phyloP scores from a whole-genome alignment of 2,329 filamentous ascomycete genomes.

The Ceratocystis alfenasii region DNA sequence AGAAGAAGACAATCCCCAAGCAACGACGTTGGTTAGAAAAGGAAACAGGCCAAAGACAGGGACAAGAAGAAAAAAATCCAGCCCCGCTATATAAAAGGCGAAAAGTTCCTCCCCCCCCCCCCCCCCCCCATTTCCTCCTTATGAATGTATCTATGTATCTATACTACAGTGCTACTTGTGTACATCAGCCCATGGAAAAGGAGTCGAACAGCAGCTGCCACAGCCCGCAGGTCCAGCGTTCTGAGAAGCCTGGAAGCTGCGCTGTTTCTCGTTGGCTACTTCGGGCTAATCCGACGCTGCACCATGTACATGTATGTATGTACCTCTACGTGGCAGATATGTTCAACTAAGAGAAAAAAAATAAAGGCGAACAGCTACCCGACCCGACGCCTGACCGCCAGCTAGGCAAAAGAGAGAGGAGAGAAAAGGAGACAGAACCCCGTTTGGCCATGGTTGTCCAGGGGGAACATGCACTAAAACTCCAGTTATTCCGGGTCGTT shows the following conservation, averaged over 20 bases:
- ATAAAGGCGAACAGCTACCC: neutral
- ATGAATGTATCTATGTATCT: neutral
- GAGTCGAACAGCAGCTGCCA: neutral
- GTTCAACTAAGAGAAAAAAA: too few species aligned
- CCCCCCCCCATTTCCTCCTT: too few species aligned
- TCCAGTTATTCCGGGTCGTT: conserved; percentile 5
- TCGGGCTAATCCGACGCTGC: neutral
- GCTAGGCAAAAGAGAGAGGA: neutral
- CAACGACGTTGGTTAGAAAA: neutral
- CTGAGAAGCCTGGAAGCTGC: too few species aligned
- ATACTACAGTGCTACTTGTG: neutral
- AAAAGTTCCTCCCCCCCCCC: neutral
- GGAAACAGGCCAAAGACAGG: neutral
- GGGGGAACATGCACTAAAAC: neutral
- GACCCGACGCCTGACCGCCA: neutral
- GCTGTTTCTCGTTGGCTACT: neutral
- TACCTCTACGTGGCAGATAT: neutral
- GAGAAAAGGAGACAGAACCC: neutral
- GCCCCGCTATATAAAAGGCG: conserved; percentile 5
- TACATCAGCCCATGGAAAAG: neutral
- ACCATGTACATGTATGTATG: neutral
- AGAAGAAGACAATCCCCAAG: neutral
- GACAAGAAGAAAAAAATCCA: conserved; percentile 14
- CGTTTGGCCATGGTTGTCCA: neutral
- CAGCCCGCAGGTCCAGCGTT: too few species aligned